Evolutionary conservation across 2,329 filamentous ascomycete species (phyloP), one percentile per base, ranked within the genome.

Genomic region (Plectosphaerella cucumerina): DNA sequence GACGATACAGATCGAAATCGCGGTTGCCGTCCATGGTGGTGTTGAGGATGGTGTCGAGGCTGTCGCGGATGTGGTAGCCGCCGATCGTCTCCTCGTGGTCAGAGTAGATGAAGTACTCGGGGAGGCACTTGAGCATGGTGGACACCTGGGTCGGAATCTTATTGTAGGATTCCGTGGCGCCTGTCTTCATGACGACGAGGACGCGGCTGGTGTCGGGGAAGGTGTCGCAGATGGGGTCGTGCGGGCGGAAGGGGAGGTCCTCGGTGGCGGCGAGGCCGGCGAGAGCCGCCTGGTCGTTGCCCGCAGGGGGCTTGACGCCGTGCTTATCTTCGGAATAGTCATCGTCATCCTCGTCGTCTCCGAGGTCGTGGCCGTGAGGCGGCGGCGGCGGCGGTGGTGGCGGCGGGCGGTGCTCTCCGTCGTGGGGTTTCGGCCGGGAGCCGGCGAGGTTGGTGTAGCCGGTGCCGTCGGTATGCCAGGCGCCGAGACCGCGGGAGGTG

Each of bases 161-260:
- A 26, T 72, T 66, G 52, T 71, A 78, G 17, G 76, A 65, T 59
- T 82, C 78, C 37, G 76, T 78, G 3, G 79, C 78, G 34, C 80
- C 79, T 4, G 80, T 83, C 65, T 82, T 82, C 64, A 84, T 73
- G 44, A 82, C 64, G 22, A 82, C 65, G 23, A 77, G 64, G 33
- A 78, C 67, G 55, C 72, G 70, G 43, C 71, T 71, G 11, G 70
- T 72, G 50, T 76, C 68, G 11, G 74, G 71, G 45, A 77, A 72
- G 44, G 58, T 54, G 20, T 62, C 65, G 62, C 71, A 74, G 5
- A 64, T 48, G 42, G 63, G 59, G 37, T 67, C 63, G 45, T 50
- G 51, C 22, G 50, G 55, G 8, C 49, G 56, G 49, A 52, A 58
- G 3, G 56, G 56, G 47, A 57, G 49, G 26, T 50, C 49, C 34